Evolutionary conservation across 1,284 basidiomycete genomes (phyloP), one percentile per base, ranked within the genome.

Genomic region (Crocinoboletus sp.): DNA sequence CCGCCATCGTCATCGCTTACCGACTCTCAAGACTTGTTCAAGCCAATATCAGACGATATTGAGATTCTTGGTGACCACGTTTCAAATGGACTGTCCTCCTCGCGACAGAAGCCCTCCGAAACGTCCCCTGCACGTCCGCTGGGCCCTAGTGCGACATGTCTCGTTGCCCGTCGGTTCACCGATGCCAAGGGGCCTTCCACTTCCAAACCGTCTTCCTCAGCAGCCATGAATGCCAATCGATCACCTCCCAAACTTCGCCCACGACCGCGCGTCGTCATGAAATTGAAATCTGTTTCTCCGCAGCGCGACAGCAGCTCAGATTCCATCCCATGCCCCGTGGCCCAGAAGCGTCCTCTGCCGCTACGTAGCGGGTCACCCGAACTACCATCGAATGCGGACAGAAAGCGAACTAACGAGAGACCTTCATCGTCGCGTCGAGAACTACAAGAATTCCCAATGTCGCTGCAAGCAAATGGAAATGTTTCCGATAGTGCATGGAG

Each of bases 401-500:
- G 23, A 20, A 43, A 47, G 11, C 45, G 19, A 24, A 11, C 28
- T 6, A 6, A 23, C 41, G 47, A 53, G 46, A 56, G 55, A 33
- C 30, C 45, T 37, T 45, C 50, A 3, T 24, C 38, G 4, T 35
- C 43, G 4, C 53, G 53, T 30, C 48, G 50, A 6, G 49, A 50
- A 45, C 58, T 38, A 19, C 61, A 63, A 16, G 54, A 44, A 25
- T 63, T 61, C 19, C 59, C 52, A 6, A 50, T 64, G 51, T 44
- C 48, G 4, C 25, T 49, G 9, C 34, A 48, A 11, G 54, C 59
- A 25, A 61, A 64, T 31, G 56, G 59, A 29, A 57, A 59, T 2
- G 8, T 50, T 25, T 52, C 51, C 0, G 56, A 61, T 2, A n/a
- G 41, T 13, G 16, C 51, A n/a, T 4, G 40, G 30, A 50, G 42